These are phyloP conservation scores for Ophiostoma novo-ulmi DNA, from an alignment of 2,329 filamentous ascomycete genomes.

Conservation along the genomic window DNA sequence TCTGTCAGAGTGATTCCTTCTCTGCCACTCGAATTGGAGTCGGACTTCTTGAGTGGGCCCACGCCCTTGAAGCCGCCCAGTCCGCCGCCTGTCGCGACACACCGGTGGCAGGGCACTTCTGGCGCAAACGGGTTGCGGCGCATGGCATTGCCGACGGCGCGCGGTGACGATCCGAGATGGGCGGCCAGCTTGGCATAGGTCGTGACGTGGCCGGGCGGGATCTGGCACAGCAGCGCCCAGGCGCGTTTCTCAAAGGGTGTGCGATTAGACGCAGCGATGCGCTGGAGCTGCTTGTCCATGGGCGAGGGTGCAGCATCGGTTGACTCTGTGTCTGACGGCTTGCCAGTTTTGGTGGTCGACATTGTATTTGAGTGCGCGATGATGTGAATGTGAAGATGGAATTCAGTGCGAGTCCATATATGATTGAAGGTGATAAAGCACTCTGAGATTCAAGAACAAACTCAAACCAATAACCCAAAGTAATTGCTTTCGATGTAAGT, in stretches of 20 bases:
- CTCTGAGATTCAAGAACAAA: not conserved
- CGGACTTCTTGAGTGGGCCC: constrained; percentile 47
- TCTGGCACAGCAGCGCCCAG: constrained; percentile 68
- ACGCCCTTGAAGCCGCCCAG: constrained; percentile 67
- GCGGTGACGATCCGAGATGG: constrained; percentile 63
- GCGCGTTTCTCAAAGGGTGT: constrained; percentile 59
- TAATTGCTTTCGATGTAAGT: constrained; percentile 1
- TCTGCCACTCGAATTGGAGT: constrained; percentile 41
- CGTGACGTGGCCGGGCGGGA: constrained; percentile 68
- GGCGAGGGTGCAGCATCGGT: constrained; percentile 17
- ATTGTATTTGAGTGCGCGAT: constrained; percentile 7
- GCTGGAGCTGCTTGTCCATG: constrained; percentile 40
- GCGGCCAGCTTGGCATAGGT: constrained; percentile 70
- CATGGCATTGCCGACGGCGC: constrained; percentile 73
- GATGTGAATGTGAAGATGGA: not conserved
- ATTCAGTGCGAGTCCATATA: not conserved
- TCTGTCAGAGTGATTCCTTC: constrained; percentile 62
- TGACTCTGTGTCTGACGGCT: not conserved
- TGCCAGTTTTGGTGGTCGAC: not conserved
- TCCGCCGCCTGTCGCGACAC: constrained; percentile 67
- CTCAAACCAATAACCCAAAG: not conserved
- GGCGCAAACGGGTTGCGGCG: constrained; percentile 78
- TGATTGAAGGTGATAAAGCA: not conserved
- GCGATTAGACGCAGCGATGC: constrained; percentile 41
- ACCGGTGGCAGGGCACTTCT: constrained; percentile 73